A percentile compares a stretch with the other conserved stretches of the same genome.
Conservation (phyloP, 2,329 filamentous ascomycete species). For the Alternaria incomplexa region DNA sequence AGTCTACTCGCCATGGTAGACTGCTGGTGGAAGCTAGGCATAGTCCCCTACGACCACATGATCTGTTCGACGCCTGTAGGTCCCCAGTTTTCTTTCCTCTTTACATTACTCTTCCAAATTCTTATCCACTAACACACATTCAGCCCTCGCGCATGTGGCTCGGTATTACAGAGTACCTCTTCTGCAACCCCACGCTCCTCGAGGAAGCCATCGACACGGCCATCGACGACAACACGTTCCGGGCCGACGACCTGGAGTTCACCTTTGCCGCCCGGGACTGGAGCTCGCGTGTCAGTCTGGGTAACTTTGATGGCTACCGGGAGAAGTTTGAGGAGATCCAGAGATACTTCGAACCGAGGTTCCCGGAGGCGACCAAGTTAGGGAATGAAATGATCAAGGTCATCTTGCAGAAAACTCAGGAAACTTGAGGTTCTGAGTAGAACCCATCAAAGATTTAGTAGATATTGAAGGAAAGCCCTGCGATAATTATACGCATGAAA, state of each 20-base stretch:
- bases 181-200: constrained; percentile 79
- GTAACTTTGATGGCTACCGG: constrained; percentile 91
- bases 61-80: constrained; percentile 90
- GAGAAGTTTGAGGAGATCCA: constrained; percentile 92
- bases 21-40: constrained; percentile 93
- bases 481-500: background rate
- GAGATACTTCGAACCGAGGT: constrained; percentile 87
- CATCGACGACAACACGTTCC: constrained; percentile 86
- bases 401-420: constrained; percentile 77
- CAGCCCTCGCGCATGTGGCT: constrained; percentile 92
- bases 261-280: constrained; percentile 95
- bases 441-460: background rate
- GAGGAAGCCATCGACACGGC: constrained; percentile 86
- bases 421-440: constrained; percentile 3
- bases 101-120: background rate
- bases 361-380: constrained; percentile 82
- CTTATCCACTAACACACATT: background rate
- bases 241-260: constrained; percentile 96
- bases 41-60: constrained; percentile 99
- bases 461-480: background rate
- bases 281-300: constrained; percentile 90
- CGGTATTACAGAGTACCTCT: constrained; percentile 95
- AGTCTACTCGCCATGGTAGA: constrained; percentile 96
- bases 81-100: background rate
- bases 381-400: constrained; percentile 98